A percentile compares a stretch with the other conserved stretches of the same genome.
These are phyloP conservation scores for Fusarium azukiicola DNA, from an alignment of 2,329 filamentous ascomycete genomes.

Conservation along the genomic window DNA sequence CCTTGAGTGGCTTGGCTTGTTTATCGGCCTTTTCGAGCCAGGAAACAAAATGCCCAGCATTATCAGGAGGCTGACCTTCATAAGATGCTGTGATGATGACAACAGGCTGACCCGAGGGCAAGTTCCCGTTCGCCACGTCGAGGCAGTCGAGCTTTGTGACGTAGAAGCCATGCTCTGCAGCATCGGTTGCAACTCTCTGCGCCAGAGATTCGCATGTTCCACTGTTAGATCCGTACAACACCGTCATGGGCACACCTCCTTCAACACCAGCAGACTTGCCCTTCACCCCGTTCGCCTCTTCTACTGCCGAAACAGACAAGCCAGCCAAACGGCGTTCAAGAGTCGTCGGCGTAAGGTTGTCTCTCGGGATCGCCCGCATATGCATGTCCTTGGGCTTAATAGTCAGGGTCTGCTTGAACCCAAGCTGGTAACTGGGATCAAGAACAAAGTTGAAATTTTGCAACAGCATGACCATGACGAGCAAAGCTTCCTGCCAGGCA, in stretches of 20 bases:
- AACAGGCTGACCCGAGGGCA: neutral
- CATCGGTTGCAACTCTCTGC: neutral
- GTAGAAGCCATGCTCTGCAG: neutral
- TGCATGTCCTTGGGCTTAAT: conserved; percentile 9
- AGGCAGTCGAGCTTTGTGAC: conserved; percentile 12
- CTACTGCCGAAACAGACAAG: neutral
- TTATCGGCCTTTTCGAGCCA: conserved; percentile 54
- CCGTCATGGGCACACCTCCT: neutral
- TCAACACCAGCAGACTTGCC: neutral
- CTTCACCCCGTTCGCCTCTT: neutral
- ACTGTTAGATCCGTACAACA: conserved; percentile 14
- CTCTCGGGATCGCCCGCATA: conserved; percentile 5
- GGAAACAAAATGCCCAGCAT: conserved; percentile 1
- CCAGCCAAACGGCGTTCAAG: neutral
- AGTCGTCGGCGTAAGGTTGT: neutral
- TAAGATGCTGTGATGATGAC: conserved; percentile 10
- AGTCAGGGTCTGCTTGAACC: conserved; percentile 69
- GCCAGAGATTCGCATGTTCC: conserved; percentile 12
- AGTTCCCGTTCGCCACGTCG: neutral
- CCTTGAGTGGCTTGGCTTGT: conserved; percentile 82
- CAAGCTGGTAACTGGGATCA: conserved; percentile 78
- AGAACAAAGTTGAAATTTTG: conserved; percentile 86
- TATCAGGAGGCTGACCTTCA: conserved; percentile 7
- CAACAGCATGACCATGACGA: conserved; percentile 81
- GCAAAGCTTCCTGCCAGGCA: conserved; percentile 85